phyloP scores from a whole-genome alignment of 345 rosid species.

The Mallotus nudiflorus region DNA sequence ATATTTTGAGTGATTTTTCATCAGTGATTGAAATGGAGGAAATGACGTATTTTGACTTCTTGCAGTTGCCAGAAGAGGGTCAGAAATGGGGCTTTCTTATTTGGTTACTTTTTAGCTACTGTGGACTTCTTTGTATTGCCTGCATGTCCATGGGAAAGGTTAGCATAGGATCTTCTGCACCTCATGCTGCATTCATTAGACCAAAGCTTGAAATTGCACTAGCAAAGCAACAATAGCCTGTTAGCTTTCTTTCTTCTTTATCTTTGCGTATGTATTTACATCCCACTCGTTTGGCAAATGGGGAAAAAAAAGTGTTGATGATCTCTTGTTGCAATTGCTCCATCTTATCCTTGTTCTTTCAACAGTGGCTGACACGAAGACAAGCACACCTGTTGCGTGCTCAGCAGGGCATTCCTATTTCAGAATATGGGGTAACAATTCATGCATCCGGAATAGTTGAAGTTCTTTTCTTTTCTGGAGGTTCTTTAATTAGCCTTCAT shows the following conservation, averaged over 20 bases:
- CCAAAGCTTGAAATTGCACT: not conserved
- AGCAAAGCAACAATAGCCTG: not conserved
- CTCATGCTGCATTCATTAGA: not conserved
- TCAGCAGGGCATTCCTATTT: slow-evolving; percentile 92
- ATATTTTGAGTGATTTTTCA: not conserved
- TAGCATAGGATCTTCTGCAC: slow-evolving; percentile 12
- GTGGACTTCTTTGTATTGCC: slow-evolving; percentile 83
- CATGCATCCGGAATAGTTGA: slow-evolving; percentile 12
- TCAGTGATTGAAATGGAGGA: slow-evolving; percentile 1
- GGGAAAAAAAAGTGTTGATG: not conserved
- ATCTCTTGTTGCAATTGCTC: slow-evolving; percentile 1
- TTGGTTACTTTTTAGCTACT: slow-evolving; percentile 95
- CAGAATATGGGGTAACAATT: slow-evolving; percentile 86
- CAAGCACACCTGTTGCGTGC: slow-evolving; percentile 80
- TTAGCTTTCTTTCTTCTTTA: not conserved
- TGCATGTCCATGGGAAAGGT: slow-evolving; percentile 86
- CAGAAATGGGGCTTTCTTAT: slow-evolving; percentile 98
- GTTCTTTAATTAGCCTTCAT: not conserved
- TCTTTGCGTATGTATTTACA: not conserved
- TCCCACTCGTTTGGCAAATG: not conserved
- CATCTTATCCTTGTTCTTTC: slow-evolving; percentile 18
- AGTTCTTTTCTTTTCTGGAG: not conserved
- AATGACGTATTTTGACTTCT: not conserved
- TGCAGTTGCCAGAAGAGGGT: slow-evolving; percentile 90
- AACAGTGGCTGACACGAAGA: slow-evolving; percentile 87